Percentiles rank a stretch among this genome's conserved stretches.
phyloP scores from a whole-genome alignment of 768 basidiomycete species.

The Polyporus arcularius region DNA sequence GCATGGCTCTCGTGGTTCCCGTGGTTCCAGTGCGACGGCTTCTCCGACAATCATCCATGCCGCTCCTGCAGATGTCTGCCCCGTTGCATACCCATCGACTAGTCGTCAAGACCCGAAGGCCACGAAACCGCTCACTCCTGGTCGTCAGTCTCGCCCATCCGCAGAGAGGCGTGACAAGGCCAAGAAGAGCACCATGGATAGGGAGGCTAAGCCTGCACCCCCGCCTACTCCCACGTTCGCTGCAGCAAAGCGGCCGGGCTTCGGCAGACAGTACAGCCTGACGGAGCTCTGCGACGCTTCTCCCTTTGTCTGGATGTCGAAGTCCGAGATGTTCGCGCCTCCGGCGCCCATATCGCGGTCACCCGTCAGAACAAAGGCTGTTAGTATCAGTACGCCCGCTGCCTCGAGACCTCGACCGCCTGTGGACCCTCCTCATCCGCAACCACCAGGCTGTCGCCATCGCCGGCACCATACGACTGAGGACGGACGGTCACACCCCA shows the following conservation, averaged over 20 bases:
- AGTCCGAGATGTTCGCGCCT: constrained; percentile 14
- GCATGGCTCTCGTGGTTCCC: constrained; percentile 5
- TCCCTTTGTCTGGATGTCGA: constrained; percentile 21
- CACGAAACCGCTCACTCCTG: neutral
- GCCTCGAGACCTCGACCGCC: neutral
- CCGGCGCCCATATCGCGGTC: constrained; percentile 14
- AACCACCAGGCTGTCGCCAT: neutral
- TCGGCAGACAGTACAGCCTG: constrained; percentile 21
- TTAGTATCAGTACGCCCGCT: neutral
- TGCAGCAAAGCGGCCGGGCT: neutral
- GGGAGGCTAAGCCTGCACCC: neutral
- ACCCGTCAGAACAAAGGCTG: neutral
- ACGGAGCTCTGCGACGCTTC: constrained; percentile 26
- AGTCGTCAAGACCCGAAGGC: neutral
- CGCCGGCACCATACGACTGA: constrained; percentile 1
- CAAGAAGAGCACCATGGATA: neutral
- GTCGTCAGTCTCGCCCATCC: neutral
- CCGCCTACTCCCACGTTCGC: constrained; percentile 10
- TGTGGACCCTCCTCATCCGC: neutral
- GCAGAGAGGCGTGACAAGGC: neutral
- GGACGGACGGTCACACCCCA: neutral
- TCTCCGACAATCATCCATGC: constrained; percentile 6
- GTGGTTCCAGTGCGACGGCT: constrained; percentile 11
- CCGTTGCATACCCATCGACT: neutral
- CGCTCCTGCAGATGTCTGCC: neutral